Evolutionary conservation across 192 early-diverging fungal species (phyloP).

Genomic region (Linnemannia zychae): DNA sequence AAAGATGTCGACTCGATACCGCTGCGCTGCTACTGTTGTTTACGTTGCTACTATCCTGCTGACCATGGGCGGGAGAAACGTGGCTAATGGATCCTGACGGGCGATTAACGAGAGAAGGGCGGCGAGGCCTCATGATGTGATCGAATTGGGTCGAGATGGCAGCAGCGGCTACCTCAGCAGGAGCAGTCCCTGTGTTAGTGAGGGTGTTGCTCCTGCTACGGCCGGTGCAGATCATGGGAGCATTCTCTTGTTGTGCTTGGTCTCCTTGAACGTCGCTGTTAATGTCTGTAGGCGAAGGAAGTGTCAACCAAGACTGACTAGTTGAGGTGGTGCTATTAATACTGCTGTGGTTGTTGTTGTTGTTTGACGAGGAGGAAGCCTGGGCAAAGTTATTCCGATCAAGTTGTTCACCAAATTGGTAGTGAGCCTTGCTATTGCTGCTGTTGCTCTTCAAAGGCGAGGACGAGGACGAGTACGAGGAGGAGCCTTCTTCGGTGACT

Average conservation of each 20-base stretch:
- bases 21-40: background rate
- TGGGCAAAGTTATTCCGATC: conserved; percentile 53
- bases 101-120: conserved; percentile 27
- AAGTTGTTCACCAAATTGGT: background rate
- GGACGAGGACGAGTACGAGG: background rate
- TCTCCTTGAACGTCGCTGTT: conserved; percentile 7
- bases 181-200: conserved; percentile 20
- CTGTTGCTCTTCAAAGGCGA: background rate
- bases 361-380: background rate
- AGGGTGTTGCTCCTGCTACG: conserved; percentile 53
- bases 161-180: conserved; percentile 16
- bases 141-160: conserved; percentile 30
- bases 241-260: conserved; percentile 11
- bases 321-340: background rate
- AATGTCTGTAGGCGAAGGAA: conserved; percentile 1
- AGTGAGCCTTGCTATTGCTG: conserved; percentile 39
- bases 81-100: conserved; percentile 12
- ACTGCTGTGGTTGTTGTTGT: background rate
- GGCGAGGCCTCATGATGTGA: conserved; percentile 41
- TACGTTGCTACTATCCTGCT: background rate
- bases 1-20: background rate
- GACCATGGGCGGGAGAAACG: background rate
- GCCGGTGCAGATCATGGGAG: conserved; percentile 31
- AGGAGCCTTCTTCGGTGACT: conserved; percentile 11
- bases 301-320: too few species aligned